Percentiles rank a stretch among this genome's conserved stretches.
Evolutionary conservation across 305 asterid species (phyloP).

Genomic region (Solanum hybrid): DNA sequence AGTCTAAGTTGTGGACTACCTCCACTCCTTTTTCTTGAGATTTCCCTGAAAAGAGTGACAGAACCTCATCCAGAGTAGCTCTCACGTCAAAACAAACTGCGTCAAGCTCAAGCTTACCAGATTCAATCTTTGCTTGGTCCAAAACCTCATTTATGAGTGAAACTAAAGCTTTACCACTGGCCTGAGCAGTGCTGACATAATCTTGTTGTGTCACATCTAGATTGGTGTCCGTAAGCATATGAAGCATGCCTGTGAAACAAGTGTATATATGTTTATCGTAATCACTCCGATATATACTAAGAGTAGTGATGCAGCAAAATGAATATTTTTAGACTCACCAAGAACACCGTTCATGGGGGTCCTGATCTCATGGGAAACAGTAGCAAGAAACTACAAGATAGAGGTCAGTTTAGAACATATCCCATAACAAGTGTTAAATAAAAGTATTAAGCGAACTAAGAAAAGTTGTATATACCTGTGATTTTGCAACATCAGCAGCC

Average conservation of each 20-base stretch:
- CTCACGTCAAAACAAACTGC: slow-evolving; percentile 77
- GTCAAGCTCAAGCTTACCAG: slow-evolving; percentile 98
- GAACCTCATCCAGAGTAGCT: slow-evolving; percentile 75
- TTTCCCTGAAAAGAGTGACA: slow-evolving; percentile 85
- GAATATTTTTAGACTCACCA: slow-evolving; percentile 39
- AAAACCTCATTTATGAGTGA: slow-evolving; percentile 89
- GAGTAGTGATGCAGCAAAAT: not conserved
- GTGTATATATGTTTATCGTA: not conserved
- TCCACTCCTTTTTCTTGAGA: slow-evolving; percentile 83
- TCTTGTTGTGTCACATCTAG: slow-evolving; percentile 94
- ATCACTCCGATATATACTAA: not conserved
- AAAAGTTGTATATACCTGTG: slow-evolving; percentile 43
- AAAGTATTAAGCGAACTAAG: not conserved
- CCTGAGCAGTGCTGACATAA: slow-evolving; percentile 94
- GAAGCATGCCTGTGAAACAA: slow-evolving; percentile 69
- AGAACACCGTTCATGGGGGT: slow-evolving; percentile 97
- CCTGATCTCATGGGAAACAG: slow-evolving; percentile 94
- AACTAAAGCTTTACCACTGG: slow-evolving; percentile 94
- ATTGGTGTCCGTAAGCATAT: slow-evolving; percentile 91
- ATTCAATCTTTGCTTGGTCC: slow-evolving; percentile 95
- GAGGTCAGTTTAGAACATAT: not conserved
- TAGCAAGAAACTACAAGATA: slow-evolving; percentile 76
- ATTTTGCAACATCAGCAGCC: slow-evolving; percentile 89
- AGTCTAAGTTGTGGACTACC: slow-evolving; percentile 35
- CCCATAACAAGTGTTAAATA: not conserved